A percentile compares a stretch with the other conserved stretches of the same genome.
These are phyloP conservation scores for Protomyces lactucae-debilis DNA, from an alignment of 1,139 yeast genomes.

Conservation along the genomic window DNA sequence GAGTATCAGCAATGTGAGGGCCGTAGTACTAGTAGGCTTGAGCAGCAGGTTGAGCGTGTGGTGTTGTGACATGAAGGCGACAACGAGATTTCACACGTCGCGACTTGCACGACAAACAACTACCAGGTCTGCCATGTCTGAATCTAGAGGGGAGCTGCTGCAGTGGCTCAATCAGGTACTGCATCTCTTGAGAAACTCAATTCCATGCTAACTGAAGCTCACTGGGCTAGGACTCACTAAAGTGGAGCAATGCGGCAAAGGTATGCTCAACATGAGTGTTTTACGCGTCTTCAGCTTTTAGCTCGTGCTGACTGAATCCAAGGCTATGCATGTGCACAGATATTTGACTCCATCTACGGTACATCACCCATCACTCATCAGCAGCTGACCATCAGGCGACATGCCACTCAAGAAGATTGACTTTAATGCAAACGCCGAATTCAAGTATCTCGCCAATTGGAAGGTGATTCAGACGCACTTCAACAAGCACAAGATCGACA, in stretches of 20 bases:
- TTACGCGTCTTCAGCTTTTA: background rate
- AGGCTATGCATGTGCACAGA: conserved; percentile 68
- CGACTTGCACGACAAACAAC: no score
- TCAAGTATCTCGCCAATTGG: conserved; percentile 74
- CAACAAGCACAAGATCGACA: conserved; percentile 62
- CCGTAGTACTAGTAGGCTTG: no score
- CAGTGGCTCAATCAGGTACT: conserved; percentile 77
- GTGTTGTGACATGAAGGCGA: no score
- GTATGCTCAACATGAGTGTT: conserved; percentile 47
- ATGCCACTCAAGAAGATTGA: conserved; percentile 27
- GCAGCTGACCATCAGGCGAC: conserved; percentile 33
- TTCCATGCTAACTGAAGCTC: conserved; percentile 9
- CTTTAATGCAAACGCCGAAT: conserved; percentile 65
- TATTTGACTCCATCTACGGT: conserved; percentile 75
- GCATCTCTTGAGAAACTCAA: conserved; percentile 34
- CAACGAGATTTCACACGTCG: no score
- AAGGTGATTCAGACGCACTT: conserved; percentile 79
- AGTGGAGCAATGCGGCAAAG: conserved; percentile 92
- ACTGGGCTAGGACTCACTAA: conserved; percentile 54
- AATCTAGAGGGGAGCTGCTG: conserved; percentile 75
- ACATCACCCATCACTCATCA: conserved; percentile 73
- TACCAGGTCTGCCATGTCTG: conserved; percentile 45
- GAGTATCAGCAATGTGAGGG: no score
- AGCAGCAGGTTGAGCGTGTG: no score
- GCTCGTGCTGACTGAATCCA: background rate